These are phyloP conservation scores for Arabis alpina DNA, from an alignment of 345 rosid genomes.

Conservation along the genomic window DNA sequence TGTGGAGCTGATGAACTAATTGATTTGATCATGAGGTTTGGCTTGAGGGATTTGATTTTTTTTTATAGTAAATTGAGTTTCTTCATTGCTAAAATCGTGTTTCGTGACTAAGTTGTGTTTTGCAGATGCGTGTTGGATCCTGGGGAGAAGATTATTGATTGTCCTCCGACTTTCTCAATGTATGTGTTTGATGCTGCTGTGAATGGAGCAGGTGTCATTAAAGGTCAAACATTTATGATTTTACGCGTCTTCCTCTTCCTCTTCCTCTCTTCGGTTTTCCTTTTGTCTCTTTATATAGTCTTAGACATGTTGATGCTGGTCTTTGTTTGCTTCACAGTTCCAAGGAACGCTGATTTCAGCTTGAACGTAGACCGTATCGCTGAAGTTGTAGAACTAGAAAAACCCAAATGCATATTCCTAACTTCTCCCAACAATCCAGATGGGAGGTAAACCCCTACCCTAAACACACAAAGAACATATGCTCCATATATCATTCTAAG, in stretches of 20 bases:
- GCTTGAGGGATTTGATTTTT: not conserved
- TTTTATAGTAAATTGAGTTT: conserved; percentile 4
- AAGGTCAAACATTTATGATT: conserved; percentile 53
- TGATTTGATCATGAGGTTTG: conserved; percentile 96
- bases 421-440: conserved; percentile 98
- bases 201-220: conserved; percentile 76
- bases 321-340: conserved; percentile 55
- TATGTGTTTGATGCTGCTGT: conserved; percentile 98
- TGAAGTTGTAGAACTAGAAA: conserved; percentile 66
- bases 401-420: conserved; percentile 92
- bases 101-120: conserved; percentile 1
- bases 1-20: conserved; percentile 98
- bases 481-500: too few relatives aligned
- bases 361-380: conserved; percentile 76
- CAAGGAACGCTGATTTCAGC: conserved; percentile 85
- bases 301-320: conserved; percentile 8
- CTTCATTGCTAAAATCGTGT: not conserved
- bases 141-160: conserved; percentile 92
- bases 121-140: conserved; percentile 91
- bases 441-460: conserved; percentile 63
- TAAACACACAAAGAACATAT: not conserved
- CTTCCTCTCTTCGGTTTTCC: not conserved
- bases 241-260: not conserved
- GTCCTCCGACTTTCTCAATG: conserved; percentile 99
- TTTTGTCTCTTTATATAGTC: not conserved